phyloP scores from a whole-genome alignment of 1,284 basidiomycete genomes.

The Waitea zeae region DNA sequence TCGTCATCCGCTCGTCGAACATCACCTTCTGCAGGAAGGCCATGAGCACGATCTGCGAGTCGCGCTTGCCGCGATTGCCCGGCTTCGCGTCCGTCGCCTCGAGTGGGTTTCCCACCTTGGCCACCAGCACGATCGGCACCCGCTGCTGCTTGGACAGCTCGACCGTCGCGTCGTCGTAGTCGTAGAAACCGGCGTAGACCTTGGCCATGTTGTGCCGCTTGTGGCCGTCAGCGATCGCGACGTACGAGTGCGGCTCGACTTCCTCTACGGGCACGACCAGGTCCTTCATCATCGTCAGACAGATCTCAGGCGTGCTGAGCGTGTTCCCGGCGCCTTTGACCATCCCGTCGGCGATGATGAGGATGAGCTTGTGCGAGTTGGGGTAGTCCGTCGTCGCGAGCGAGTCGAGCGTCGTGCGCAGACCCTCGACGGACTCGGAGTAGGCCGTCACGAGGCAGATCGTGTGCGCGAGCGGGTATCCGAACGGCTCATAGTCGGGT shows the following conservation, averaged over 20 bases:
- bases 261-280: constrained; percentile 72
- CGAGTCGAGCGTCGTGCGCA: constrained; percentile 94
- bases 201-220: constrained; percentile 99
- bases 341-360: constrained; percentile 97
- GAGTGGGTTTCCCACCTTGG: constrained; percentile 85
- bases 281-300: constrained; percentile 95
- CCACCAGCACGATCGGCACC: constrained; percentile 88
- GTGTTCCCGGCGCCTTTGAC: constrained; percentile 89
- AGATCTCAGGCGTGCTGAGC: constrained; percentile 87
- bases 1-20: constrained; percentile 99
- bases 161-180: constrained; percentile 85
- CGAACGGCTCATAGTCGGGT: constrained; percentile 86
- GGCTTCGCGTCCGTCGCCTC: constrained; percentile 85
- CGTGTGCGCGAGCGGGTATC: constrained; percentile 87
- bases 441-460: constrained; percentile 98
- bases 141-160: constrained; percentile 94
- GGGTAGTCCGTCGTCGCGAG: constrained; percentile 97
- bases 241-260: constrained; percentile 91
- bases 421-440: constrained; percentile 91
- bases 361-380: constrained; percentile 91
- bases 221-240: constrained; percentile 97
- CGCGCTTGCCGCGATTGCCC: constrained; percentile 97
- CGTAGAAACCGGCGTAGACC: constrained; percentile 95
- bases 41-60: constrained; percentile 97
- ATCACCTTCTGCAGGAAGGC: constrained; percentile 96